Percentiles rank a stretch among this genome's conserved stretches.
phyloP scores from a whole-genome alignment of 768 basidiomycete genomes.

The Collybia sp. region DNA sequence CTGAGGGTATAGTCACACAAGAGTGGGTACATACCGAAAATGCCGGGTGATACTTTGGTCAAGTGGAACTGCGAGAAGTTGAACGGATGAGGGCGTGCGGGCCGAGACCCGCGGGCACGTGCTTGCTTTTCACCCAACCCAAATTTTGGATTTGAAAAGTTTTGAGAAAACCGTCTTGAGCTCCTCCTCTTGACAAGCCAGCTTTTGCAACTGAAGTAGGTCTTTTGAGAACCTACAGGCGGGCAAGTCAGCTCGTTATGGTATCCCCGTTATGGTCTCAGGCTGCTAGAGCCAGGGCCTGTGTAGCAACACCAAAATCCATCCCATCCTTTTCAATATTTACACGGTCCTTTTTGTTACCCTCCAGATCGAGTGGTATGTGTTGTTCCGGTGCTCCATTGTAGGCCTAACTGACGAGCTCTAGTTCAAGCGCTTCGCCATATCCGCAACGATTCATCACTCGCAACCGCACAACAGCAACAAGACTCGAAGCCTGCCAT shows the following conservation, averaged over 20 bases:
- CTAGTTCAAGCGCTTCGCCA: conserved; percentile 1
- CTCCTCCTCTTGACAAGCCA: too few relatives aligned
- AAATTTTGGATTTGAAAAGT: too few relatives aligned
- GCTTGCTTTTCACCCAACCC: too few relatives aligned
- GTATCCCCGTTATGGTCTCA: conserved; percentile 13
- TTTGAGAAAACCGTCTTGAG: too few relatives aligned
- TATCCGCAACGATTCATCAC: conserved; percentile 8
- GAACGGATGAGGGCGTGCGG: too few relatives aligned
- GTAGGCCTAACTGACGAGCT: background rate
- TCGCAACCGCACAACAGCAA: conserved; percentile 5
- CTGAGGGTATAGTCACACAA: too few relatives aligned
- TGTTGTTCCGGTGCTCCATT: conserved; percentile 8
- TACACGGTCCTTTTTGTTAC: conserved; percentile 15
- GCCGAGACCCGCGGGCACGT: too few relatives aligned
- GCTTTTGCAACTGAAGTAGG: too few relatives aligned
- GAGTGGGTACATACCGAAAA: too few relatives aligned
- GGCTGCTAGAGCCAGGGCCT: conserved; percentile 16
- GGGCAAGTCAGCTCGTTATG: conserved; percentile 14
- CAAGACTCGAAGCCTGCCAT: background rate
- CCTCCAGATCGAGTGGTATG: conserved; percentile 7
- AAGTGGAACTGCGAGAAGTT: too few relatives aligned
- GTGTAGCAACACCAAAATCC: conserved; percentile 10
- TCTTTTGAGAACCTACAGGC: too few relatives aligned
- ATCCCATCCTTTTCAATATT: conserved; percentile 16
- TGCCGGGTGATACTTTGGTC: too few relatives aligned